Evolutionary conservation across 345 rosid species (phyloP).

Genomic region (Gossypium turneri): DNA sequence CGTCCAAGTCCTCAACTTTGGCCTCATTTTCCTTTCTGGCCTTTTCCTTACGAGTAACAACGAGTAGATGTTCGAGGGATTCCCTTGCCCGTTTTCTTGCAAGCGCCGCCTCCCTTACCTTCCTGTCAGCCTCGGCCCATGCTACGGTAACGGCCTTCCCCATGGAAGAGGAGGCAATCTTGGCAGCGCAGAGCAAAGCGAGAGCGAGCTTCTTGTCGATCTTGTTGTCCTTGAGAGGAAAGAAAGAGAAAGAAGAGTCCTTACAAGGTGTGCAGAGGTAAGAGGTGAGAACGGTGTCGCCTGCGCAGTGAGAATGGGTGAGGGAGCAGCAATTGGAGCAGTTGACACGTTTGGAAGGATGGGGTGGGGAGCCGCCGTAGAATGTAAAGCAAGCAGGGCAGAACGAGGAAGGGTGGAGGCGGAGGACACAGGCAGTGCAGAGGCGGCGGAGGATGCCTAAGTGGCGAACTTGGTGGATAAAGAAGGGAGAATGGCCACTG

Average conservation of each 20-base stretch:
- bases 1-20: neutral
- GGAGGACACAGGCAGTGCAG: constrained; percentile 82
- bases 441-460: constrained; percentile 46
- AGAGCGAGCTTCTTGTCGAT: constrained; percentile 41
- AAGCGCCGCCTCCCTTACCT: constrained; percentile 52
- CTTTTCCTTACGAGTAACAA: neutral
- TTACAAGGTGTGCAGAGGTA: constrained; percentile 54
- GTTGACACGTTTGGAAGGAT: constrained; percentile 43
- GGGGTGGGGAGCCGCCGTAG: constrained; percentile 50
- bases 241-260: constrained; percentile 37
- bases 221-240: constrained; percentile 37
- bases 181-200: constrained; percentile 55
- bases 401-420: constrained; percentile 51
- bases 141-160: constrained; percentile 38
- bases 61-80: constrained; percentile 41
- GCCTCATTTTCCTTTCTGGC: neutral
- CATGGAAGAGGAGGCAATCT: constrained; percentile 52
- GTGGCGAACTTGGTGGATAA: constrained; percentile 55
- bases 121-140: constrained; percentile 48
- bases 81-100: constrained; percentile 69
- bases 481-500: constrained; percentile 21
- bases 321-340: constrained; percentile 54
- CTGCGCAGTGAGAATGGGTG: constrained; percentile 64
- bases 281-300: constrained; percentile 29
- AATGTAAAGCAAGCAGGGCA: constrained; percentile 66